Base-by-base conservation (phyloP, 164 flowering plant species). In the Kalanchoe fedtschenkoi region DNA sequence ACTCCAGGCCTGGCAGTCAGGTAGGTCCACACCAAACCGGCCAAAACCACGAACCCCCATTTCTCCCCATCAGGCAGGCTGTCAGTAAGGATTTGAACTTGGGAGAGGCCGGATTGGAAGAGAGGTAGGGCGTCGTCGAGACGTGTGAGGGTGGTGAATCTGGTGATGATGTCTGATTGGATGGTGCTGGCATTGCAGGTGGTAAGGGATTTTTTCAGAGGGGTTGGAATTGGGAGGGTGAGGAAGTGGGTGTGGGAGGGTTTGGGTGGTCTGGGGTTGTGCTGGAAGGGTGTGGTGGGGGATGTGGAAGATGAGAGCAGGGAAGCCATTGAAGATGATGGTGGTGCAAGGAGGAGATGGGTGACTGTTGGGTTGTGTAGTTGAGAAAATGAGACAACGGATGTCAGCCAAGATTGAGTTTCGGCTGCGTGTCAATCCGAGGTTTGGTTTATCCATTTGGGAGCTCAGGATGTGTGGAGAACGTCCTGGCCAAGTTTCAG, bases 1-100 rank as follows among this genome's bases (percentile, higher is more conserved):
- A 93, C 92, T 35, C 99, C 99, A 2, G 99, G 99, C 71, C 97
- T 80, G 7, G 99, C 96, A 41, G 97, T 93, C 69, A 90, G 66
- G 77, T 93, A 93, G 59, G 87, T 33, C 99, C 99, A 93, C 24
- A 74, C 63, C 65, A 88, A 43, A 53, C 95, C 95, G 42, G 68
- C 82, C 67, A 84, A 71, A 58, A 77, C 73, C 34, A 82, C 30
- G 30, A 84, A 21, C 13, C 71, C 86, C 95, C 84, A 88, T 66
- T 75, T 87, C 80, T 85, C 77, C 2, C 15, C n/a, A 34, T 81
- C 89, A 3, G 97, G 83, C 19, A 90, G 62, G 19, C 77, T 81
- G 10, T 17, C 84, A 14, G 81, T 38, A 38, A 71, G 5, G 26
- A 62, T 69, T 74, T 81, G 78, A 57, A 89, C 68, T 29, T 86